A percentile compares a stretch with the other conserved stretches of the same genome.
phyloP scores from a whole-genome alignment of 2,329 filamentous ascomycete species.

The Aspergillus ochraceoroseus region DNA sequence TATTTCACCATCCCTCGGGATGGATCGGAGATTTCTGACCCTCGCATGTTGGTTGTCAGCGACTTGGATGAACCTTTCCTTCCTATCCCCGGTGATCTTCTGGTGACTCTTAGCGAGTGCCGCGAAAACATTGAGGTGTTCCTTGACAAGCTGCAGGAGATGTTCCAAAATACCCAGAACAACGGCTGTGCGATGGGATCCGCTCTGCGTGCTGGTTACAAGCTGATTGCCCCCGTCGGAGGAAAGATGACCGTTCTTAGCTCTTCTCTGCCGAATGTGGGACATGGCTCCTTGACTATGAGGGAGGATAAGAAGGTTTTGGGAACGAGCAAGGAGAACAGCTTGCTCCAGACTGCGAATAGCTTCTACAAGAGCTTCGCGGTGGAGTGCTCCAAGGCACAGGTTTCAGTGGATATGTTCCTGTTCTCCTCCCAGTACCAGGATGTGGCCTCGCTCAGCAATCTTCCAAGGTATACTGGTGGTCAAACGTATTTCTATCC shows the following conservation, averaged over 20 bases:
- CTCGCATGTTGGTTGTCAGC: conserved; percentile 88
- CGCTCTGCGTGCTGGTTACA: conserved; percentile 86
- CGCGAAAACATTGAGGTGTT: conserved; percentile 88
- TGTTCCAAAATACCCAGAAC: conserved; percentile 94
- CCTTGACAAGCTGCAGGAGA: conserved; percentile 81
- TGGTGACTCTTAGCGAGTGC: conserved; percentile 84
- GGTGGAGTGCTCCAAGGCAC: conserved; percentile 97
- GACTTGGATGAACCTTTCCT: conserved; percentile 95
- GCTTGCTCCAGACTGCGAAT: conserved; percentile 82
- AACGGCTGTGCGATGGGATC: conserved; percentile 91
- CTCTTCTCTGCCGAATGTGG: conserved; percentile 82
- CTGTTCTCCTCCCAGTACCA: conserved; percentile 94
- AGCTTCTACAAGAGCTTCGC: conserved; percentile 99
- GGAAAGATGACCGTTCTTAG: conserved; percentile 92
- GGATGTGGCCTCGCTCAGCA: conserved; percentile 93
- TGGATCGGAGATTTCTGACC: conserved; percentile 74
- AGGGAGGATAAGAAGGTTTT: conserved; percentile 94
- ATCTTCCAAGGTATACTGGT: conserved; percentile 90
- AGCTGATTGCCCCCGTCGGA: conserved; percentile 87
- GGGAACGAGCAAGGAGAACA: conserved; percentile 86
- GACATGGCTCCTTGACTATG: conserved; percentile 84
- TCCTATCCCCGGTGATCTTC: conserved; percentile 82
- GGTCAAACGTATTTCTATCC: conserved; percentile 99
- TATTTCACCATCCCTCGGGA: conserved; percentile 95
- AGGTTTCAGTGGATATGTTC: conserved; percentile 98